Base-by-base conservation (phyloP, 2,329 filamentous ascomycete genomes). In the Monosporascus sp. region DNA sequence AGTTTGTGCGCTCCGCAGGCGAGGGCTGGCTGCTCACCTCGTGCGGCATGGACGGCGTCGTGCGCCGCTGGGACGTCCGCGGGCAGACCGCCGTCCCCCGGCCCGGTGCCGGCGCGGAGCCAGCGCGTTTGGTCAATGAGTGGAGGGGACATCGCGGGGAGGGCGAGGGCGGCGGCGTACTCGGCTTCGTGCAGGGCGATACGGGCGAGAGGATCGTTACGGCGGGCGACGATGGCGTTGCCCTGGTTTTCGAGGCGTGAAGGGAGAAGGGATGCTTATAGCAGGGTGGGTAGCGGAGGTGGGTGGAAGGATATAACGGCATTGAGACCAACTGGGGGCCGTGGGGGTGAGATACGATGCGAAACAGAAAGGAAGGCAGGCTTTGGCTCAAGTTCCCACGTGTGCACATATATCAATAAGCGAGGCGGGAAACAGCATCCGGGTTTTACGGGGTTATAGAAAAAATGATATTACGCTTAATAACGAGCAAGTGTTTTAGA, bases 71-170 rank as follows among this genome's bases (percentile, higher is more conserved):
- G 94, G 93, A 99, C 72, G 67, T 84, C 51, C 73, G 79, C n/a
- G 79, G 78, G n/a, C 43, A 46, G 22, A 17, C 43, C 24, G 43
- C 11, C 3, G 43, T 24, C 22, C 20, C 22, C 3, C 9, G 43
- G 14, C 24, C 43, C 22, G 11, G 61, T 56, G 17, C 62, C 60
- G 1, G 79, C 81, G 1, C 82, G 81, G 1, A 84, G 83, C 2
- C 83, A 79, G 8, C 84, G 85, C 50, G 91, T 0, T 74, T 96
- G 50, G 74, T 90, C 24, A 87, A 86, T 59, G 92, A 97, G 72
- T 97, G 92, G 92, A 91, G 81, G 70, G 94, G 94, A 0, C 94
- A 99, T 69, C 71, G 89, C 62, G 86, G 92, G 31, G 84, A 89
- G 66, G 88, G 91, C 14, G 90, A 94, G 73, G 87, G 91, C 22